Evolutionary conservation across 192 early-diverging fungal genomes (phyloP), one percentile per base, ranked within the genome.

Genomic region (Dispira simplex): DNA sequence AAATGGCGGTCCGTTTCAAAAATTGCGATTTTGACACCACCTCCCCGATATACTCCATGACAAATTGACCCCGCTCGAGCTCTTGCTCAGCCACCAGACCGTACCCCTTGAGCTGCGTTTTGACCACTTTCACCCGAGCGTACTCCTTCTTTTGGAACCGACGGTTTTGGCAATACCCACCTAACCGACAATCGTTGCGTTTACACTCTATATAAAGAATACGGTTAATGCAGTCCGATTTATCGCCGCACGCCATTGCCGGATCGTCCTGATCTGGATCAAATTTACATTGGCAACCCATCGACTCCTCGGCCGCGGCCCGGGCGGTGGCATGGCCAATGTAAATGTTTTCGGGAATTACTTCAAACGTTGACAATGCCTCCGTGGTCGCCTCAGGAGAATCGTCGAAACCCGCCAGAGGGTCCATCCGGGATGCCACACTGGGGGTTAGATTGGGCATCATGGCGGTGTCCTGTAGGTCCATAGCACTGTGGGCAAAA

Each of bases 1-100:
- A 97, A 51, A 87, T 87, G 28, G 76, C 77, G 12, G 86, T 86
- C 13, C 97, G 80, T 68, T 90, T 89, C 53, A 85, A 69, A 67
- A 97, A 97, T 66, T 87, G 84, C 18, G 72, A 54, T n/a, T 81
- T 75, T 8, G 92, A 74, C 32, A 99, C 84, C 0, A 99, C 87
- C 70, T 99, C 97, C 32, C 97, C 97, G 65, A 91, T 84, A 72
- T 99, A 99, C 70, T 99, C 97, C 75, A 97, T 92, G 48, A 99
- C 86, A 75, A 99, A 97, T 14, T 78, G 68, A 52, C 85, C 87
- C n/a, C 89, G 89, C 65, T 71, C 71, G 18, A 72, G 62, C 44
- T 75, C 91, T 71, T 80, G 70, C 62, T 79, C 77, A 26, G 93
- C 87, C 62, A 86, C 80, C 52, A 99, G 71, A n/a, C 97, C 97